Base-by-base conservation (phyloP, 2,329 filamentous ascomycete genomes). In the Hypoxylon sp. region DNA sequence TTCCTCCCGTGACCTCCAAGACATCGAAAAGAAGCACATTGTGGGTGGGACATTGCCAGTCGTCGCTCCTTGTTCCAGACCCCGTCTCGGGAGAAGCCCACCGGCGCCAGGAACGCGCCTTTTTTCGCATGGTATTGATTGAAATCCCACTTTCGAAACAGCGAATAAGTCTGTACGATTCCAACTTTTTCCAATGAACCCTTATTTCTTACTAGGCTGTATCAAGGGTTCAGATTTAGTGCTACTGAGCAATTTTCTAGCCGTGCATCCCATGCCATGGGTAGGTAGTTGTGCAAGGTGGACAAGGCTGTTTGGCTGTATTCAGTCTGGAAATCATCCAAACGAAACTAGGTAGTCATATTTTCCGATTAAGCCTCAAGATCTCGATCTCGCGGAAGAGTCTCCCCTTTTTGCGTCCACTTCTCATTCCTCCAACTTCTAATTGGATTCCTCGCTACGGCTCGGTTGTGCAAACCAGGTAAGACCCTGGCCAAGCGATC, bases 361-460 rank as follows among this genome's bases (percentile, higher is more conserved):
- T 63, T 64, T 57, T 60, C 67, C 65, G 70, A 74, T 72, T 68
- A 56, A 68, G 60, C 71, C 70, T 74, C 36, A 66, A 67, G 63
- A 68, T 63, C 68, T 69, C 70, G 70, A 73, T 73, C 72, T 69
- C n/a, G 52, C 52, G 7, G 25, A 45, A 65, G 30, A 63, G 56
- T 59, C 51, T 66, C 48, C 45, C 49, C 52, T 36, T 51, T 60
- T 53, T 36, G 21, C 17, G 49, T 28, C 28, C 38, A 38, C 36
- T 49, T 53, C 30, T 25, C 66, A 28, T 32, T 56, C 55, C 49
- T 10, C 32, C 36, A 50, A 19, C 41, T 58, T 57, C 30, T 55
- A 53, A 48, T 63, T 60, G 50, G 52, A 34, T 58, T 53, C 62
- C 46, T 25, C 45, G 25, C 41, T 32, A 38, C 43, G 34, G 34